phyloP scores from a whole-genome alignment of 2,329 filamentous ascomycete species.

The Madurella mycetomatis region DNA sequence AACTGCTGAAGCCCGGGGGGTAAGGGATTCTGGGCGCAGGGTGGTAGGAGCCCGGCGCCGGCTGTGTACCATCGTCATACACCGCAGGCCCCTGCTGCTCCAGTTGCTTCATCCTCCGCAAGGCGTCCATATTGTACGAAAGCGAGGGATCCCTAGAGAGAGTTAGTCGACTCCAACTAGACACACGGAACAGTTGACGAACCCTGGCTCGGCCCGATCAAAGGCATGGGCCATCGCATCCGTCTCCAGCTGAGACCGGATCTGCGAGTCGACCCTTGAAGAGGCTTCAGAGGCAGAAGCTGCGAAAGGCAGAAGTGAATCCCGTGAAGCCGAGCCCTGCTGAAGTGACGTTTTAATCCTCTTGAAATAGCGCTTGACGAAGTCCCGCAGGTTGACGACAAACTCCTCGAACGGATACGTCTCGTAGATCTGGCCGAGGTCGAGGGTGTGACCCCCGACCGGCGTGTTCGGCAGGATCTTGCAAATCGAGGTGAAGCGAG shows the following conservation, averaged over 20 bases:
- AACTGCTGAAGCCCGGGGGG: constrained; percentile 11
- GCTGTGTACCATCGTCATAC: not conserved
- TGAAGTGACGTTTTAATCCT: constrained; percentile 8
- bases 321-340: not conserved
- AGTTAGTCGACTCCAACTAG: not conserved
- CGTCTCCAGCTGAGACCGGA: constrained; percentile 22
- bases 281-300: constrained; percentile 7
- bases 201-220: constrained; percentile 3
- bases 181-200: not conserved
- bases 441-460: not conserved
- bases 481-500: constrained; percentile 14
- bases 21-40: constrained; percentile 13
- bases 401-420: constrained; percentile 12
- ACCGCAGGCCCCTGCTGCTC: not conserved
- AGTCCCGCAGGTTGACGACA: constrained; percentile 4
- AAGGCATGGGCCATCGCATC: constrained; percentile 15
- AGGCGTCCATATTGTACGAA: not conserved
- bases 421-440: constrained; percentile 8
- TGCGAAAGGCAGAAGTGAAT: not conserved
- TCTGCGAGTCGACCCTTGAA: constrained; percentile 19
- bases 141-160: not conserved
- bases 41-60: constrained; percentile 4
- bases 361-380: constrained; percentile 8
- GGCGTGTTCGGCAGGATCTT: constrained; percentile 5
- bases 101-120: constrained; percentile 9